phyloP scores from a whole-genome alignment of 805 yeast genomes.

The Sugiyamaella smithiae region DNA sequence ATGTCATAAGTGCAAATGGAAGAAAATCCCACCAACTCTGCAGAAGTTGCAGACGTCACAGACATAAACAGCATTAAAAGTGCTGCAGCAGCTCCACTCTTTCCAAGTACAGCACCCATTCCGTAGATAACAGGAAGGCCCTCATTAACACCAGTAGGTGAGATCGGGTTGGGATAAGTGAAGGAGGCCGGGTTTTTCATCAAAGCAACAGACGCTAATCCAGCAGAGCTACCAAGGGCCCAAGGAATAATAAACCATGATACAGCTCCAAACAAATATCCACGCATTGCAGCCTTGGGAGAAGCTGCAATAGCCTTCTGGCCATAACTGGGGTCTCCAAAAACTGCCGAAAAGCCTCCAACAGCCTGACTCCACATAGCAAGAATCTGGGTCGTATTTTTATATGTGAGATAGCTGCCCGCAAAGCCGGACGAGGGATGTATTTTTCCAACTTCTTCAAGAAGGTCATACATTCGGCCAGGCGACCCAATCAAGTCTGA shows the following conservation, averaged over 20 bases:
- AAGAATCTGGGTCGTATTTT: neutral
- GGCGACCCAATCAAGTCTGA: constrained; percentile 74
- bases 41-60: constrained; percentile 86
- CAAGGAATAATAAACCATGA: constrained; percentile 91
- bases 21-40: constrained; percentile 83
- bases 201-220: constrained; percentile 73
- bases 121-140: constrained; percentile 67
- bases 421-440: constrained; percentile 73
- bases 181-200: constrained; percentile 72
- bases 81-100: constrained; percentile 82
- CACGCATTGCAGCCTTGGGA: constrained; percentile 80
- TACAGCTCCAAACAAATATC: constrained; percentile 80
- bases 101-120: constrained; percentile 79
- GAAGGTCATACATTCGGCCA: constrained; percentile 67
- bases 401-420: constrained; percentile 73
- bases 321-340: constrained; percentile 82
- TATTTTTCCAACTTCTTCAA: constrained; percentile 51
- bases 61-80: constrained; percentile 82
- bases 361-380: constrained; percentile 71
- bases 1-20: constrained; percentile 82
- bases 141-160: constrained; percentile 64
- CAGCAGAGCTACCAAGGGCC: constrained; percentile 79
- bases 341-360: constrained; percentile 88
- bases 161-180: constrained; percentile 66
- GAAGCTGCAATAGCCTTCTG: constrained; percentile 82